Percentiles rank a stretch among this genome's conserved stretches.
These are phyloP conservation scores for Sambucus nigra DNA, from an alignment of 129 eudicot species.

Conservation along the genomic window DNA sequence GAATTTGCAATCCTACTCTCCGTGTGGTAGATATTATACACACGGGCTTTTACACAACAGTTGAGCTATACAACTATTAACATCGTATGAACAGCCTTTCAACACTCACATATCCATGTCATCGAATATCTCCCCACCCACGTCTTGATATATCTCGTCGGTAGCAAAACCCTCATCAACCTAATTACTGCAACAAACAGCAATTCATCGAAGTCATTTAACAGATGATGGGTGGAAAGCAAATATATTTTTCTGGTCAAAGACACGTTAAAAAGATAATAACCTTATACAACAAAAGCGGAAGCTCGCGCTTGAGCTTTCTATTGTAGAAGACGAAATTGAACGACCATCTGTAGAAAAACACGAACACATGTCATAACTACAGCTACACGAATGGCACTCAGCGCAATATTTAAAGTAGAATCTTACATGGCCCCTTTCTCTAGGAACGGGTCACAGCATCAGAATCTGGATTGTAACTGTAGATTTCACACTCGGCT, in stretches of 20 bases:
- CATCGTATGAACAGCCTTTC: conserved; percentile 19
- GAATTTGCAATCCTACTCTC: conserved; percentile 20
- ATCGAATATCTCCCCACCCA: conserved; percentile 67
- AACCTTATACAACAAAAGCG: conserved; percentile 83
- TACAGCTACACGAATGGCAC: background rate
- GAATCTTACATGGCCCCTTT: conserved; percentile 75
- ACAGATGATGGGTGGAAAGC: background rate
- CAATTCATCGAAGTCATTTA: background rate
- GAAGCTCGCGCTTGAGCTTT: conserved; percentile 82
- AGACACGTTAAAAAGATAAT: background rate
- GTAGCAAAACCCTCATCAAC: conserved; percentile 41
- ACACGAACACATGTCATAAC: conserved; percentile 8
- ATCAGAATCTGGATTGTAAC: conserved; percentile 80
- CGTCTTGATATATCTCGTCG: conserved; percentile 41
- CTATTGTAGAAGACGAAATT: conserved; percentile 89
- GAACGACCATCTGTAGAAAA: conserved; percentile 65
- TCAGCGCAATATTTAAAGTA: background rate
- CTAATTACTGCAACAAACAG: conserved; percentile 59
- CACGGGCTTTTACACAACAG: no score
- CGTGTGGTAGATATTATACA: conserved; percentile 5
- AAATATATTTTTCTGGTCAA: background rate
- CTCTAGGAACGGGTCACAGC: conserved; percentile 78
- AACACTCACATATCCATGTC: conserved; percentile 76
- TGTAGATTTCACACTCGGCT: conserved; percentile 82
- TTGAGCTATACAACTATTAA: conserved; percentile 32